Evolutionary conservation across 2,329 filamentous ascomycete species (phyloP).

Genomic region (Fusarium beomiforme): DNA sequence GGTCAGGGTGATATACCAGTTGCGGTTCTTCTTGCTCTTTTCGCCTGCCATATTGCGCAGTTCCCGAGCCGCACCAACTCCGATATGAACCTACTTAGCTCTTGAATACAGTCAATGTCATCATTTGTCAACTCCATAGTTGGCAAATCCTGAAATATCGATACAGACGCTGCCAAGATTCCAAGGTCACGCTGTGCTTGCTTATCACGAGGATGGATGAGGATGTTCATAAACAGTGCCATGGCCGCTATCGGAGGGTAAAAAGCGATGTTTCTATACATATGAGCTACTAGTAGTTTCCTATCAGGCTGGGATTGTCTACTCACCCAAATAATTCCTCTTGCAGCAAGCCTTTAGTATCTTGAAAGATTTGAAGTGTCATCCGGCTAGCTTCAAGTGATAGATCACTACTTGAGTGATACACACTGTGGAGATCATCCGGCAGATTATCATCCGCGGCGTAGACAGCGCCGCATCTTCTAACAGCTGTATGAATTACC

Average conservation of each 20-base stretch:
- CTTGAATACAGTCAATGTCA: not conserved
- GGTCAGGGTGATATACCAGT: not conserved
- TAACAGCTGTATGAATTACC: not conserved
- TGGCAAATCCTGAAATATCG: not conserved
- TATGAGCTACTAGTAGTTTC: not conserved
- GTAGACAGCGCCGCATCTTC: not conserved
- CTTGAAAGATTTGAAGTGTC: not conserved
- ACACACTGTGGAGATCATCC: not conserved
- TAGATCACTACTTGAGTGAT: slow-evolving; percentile 6
- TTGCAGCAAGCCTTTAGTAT: not conserved
- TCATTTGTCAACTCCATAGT: not conserved
- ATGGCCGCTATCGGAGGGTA: not conserved
- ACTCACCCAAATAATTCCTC: not conserved
- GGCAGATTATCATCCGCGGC: not conserved
- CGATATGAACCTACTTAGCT: not conserved
- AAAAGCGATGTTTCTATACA: not conserved
- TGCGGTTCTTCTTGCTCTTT: not conserved
- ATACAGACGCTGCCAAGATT: not conserved
- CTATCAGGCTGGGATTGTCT: rapidly evolving
- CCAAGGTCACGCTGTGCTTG: not conserved
- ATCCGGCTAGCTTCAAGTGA: not conserved
- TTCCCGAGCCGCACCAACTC: not conserved
- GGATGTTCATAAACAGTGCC: not conserved
- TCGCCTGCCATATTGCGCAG: not conserved
- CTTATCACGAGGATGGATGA: not conserved